A percentile compares a stretch with the other conserved stretches of the same genome.
phyloP scores from a whole-genome alignment of 1,284 basidiomycete species.

The Sphaerobolus stellatus region DNA sequence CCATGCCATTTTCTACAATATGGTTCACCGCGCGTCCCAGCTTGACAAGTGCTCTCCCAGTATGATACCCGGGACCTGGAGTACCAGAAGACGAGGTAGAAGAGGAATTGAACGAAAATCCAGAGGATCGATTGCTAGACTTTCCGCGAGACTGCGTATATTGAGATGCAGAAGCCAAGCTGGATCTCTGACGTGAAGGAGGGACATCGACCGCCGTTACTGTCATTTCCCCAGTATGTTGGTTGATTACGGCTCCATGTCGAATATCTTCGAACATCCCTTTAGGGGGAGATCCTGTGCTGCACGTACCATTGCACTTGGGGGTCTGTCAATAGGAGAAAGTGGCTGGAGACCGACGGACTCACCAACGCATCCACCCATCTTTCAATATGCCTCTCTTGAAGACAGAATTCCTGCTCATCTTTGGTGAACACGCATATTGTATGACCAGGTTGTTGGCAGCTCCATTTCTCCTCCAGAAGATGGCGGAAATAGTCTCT shows the following conservation, averaged over 20 bases:
- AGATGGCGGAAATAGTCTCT: neutral
- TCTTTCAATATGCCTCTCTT: neutral
- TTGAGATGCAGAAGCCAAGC: too few relatives aligned
- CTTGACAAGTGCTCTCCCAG: neutral
- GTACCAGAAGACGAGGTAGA: neutral
- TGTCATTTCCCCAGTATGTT: neutral
- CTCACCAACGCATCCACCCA: constrained; percentile 1
- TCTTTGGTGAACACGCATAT: constrained; percentile 2
- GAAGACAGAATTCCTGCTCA: constrained; percentile 2
- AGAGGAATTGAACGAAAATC: too few relatives aligned
- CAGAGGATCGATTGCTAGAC: too few relatives aligned
- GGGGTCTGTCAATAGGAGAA: too few relatives aligned
- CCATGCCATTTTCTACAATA: neutral
- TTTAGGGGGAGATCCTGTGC: neutral
- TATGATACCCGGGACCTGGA: neutral
- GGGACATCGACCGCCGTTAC: neutral
- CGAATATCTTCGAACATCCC: neutral
- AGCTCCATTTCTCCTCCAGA: constrained; percentile 1
- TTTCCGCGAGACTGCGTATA: too few relatives aligned
- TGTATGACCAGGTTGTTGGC: neutral
- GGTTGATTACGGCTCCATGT: neutral
- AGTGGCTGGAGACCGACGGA: neutral
- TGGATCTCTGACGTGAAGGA: neutral
- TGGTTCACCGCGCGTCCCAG: neutral
- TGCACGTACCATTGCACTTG: neutral